Conservation (phyloP, 805 yeast genomes). For the Kuraishia ogatae region DNA sequence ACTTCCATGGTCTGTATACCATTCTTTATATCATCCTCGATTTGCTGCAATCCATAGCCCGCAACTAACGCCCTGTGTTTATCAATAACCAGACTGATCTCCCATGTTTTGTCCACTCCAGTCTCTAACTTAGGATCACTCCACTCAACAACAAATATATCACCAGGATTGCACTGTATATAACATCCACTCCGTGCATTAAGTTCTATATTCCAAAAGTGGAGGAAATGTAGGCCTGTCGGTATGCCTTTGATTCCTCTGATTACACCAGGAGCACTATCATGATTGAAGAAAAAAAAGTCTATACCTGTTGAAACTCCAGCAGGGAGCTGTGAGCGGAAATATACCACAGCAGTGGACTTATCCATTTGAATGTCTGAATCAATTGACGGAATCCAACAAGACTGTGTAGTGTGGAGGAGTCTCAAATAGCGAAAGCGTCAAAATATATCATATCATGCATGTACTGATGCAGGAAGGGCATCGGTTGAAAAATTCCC, state of each 20-base stretch:
- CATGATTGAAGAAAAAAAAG: constrained; percentile 11
- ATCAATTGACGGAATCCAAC: neutral
- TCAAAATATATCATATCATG: neutral
- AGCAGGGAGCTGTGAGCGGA: constrained; percentile 6
- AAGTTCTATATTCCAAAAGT: constrained; percentile 30
- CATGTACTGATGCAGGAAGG: neutral
- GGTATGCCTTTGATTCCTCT: constrained; percentile 45
- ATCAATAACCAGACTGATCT: neutral
- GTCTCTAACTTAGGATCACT: neutral
- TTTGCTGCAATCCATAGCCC: neutral
- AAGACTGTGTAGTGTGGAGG: constrained; percentile 9
- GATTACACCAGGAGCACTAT: constrained; percentile 2
- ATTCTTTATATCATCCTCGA: neutral
- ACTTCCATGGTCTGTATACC: neutral
- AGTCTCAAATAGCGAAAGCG: neutral
- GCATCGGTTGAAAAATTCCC: neutral
- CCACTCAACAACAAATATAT: constrained; percentile 10
- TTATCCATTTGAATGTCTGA: neutral
- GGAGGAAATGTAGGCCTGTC: constrained; percentile 45
- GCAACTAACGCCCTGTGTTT: neutral
- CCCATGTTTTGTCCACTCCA: neutral
- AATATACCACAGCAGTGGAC: neutral
- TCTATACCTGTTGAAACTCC: constrained; percentile 15
- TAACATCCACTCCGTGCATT: constrained; percentile 33
- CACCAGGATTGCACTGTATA: constrained; percentile 23